phyloP scores from a whole-genome alignment of 2,329 filamentous ascomycete species.

The Claviceps capensis region DNA sequence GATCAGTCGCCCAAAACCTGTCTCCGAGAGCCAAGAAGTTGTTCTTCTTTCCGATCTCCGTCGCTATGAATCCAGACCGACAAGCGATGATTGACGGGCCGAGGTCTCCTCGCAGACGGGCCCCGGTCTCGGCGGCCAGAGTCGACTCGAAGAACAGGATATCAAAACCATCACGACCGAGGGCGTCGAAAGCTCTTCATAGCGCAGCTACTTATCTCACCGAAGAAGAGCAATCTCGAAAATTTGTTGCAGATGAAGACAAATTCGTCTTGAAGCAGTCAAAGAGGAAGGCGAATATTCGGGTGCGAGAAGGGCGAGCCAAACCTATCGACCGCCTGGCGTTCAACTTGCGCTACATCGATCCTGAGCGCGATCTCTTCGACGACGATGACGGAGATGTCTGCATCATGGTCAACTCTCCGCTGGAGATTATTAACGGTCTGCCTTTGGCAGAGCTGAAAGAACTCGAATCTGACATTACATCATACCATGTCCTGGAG shows the following conservation, averaged over 20 bases:
- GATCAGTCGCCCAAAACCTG: neutral
- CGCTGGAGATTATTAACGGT: slow-evolving; percentile 65
- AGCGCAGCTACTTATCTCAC: slow-evolving; percentile 39
- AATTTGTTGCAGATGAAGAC: slow-evolving; percentile 91
- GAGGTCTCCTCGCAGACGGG: slow-evolving; percentile 29
- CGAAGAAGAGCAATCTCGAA: slow-evolving; percentile 62
- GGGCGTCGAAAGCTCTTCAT: slow-evolving; percentile 14
- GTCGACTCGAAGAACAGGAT: slow-evolving; percentile 42
- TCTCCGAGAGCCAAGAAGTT: neutral
- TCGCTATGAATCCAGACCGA: slow-evolving; percentile 38
- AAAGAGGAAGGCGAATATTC: slow-evolving; percentile 94
- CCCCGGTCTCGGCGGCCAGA: slow-evolving; percentile 38
- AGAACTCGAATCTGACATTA: slow-evolving; percentile 72
- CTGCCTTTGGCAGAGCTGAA: slow-evolving; percentile 52
- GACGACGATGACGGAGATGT: slow-evolving; percentile 70
- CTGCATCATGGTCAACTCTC: slow-evolving; percentile 63
- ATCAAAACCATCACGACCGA: slow-evolving; percentile 32
- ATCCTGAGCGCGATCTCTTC: slow-evolving; percentile 69
- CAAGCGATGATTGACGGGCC: slow-evolving; percentile 39
- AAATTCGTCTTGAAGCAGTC: slow-evolving; percentile 91
- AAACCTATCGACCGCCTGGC: slow-evolving; percentile 90
- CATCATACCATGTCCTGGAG: slow-evolving; percentile 69
- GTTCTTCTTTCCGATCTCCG: neutral
- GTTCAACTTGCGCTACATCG: slow-evolving; percentile 79
- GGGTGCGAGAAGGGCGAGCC: slow-evolving; percentile 79